phyloP scores from a whole-genome alignment of 768 basidiomycete species.

The Tulasnella sp. region DNA sequence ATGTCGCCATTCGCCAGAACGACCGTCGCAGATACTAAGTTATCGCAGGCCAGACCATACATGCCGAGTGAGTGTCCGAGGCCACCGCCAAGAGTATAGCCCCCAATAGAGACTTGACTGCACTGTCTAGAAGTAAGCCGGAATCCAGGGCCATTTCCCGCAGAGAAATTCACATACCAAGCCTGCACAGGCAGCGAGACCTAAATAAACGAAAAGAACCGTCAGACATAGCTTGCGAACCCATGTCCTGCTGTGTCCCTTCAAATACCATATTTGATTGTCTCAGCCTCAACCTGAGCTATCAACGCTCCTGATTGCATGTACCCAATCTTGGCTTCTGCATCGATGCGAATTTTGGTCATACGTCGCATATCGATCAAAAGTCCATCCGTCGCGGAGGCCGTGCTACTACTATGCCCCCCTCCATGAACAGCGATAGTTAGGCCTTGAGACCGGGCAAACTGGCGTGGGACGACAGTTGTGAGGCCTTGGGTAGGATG shows the following conservation, averaged over 20 bases:
- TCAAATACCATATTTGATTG: slow-evolving; percentile 28
- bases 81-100: slow-evolving; percentile 13
- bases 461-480: neutral
- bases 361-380: slow-evolving; percentile 38
- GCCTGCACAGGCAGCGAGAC: neutral
- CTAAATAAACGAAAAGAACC: neutral
- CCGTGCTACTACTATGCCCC: slow-evolving; percentile 52
- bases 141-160: neutral
- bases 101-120: slow-evolving; percentile 3
- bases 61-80: slow-evolving; percentile 9
- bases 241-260: neutral
- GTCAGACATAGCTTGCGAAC: neutral
- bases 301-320: slow-evolving; percentile 23
- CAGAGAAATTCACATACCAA: neutral
- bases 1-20: slow-evolving; percentile 34
- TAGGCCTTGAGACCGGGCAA: slow-evolving; percentile 20
- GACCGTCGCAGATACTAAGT: slow-evolving; percentile 33
- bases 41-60: slow-evolving; percentile 30
- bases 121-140: neutral
- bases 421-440: slow-evolving; percentile 45
- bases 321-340: slow-evolving; percentile 26
- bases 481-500: neutral
- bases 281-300: neutral
- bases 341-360: slow-evolving; percentile 31
- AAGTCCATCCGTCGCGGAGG: slow-evolving; percentile 53